Conservation (phyloP, 1,284 basidiomycete species). For the Ceraceosorus guamensis region DNA sequence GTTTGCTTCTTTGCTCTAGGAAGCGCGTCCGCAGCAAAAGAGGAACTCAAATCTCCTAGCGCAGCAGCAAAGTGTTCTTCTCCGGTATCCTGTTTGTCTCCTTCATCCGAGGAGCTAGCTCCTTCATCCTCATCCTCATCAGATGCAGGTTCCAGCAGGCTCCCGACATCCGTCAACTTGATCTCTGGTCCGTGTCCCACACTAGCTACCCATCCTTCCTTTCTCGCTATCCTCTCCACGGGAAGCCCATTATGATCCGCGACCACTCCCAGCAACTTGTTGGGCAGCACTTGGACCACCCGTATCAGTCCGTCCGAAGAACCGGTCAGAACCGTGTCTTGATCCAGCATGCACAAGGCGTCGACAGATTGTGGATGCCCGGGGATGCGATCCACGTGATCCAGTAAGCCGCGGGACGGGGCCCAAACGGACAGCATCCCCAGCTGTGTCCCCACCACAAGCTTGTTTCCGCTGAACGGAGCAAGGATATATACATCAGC, state of each 20-base stretch:
- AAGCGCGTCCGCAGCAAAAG: neutral
- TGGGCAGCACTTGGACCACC: conserved; percentile 80
- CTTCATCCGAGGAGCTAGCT: conserved; percentile 3
- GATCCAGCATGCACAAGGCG: conserved; percentile 61
- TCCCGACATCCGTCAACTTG: conserved; percentile 71
- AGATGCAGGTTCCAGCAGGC: conserved; percentile 55
- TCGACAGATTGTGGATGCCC: conserved; percentile 66
- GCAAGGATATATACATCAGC: too few species aligned
- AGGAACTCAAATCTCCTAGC: neutral
- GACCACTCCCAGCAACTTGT: conserved; percentile 79
- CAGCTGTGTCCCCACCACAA: conserved; percentile 79
- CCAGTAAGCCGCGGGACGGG: conserved; percentile 73
- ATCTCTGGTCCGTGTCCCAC: conserved; percentile 83
- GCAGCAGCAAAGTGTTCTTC: neutral
- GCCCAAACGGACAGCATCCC: conserved; percentile 89
- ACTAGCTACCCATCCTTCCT: conserved; percentile 76
- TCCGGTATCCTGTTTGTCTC: neutral
- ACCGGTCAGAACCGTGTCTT: conserved; percentile 69
- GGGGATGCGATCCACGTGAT: conserved; percentile 86
- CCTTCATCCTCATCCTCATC: conserved; percentile 26
- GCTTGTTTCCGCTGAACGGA: conserved; percentile 60
- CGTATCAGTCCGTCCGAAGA: conserved; percentile 86
- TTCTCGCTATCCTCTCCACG: conserved; percentile 70
- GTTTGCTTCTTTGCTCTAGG: neutral
- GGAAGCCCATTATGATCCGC: conserved; percentile 78